Evolutionary conservation across 2,329 filamentous ascomycete species (phyloP).

Genomic region (Aotearoamyces nothofagi): DNA sequence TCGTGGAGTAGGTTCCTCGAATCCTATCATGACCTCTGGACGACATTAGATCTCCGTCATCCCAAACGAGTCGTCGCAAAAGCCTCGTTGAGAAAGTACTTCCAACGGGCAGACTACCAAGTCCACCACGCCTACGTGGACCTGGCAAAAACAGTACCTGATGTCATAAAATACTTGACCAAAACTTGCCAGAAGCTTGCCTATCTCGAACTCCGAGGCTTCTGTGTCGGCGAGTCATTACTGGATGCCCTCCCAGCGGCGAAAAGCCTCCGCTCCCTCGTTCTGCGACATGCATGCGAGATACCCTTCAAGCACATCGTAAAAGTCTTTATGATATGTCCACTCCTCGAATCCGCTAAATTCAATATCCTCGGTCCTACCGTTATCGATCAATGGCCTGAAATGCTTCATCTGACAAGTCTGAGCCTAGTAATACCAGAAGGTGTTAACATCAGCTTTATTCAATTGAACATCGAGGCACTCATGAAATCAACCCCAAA

Average conservation of each 20-base stretch:
- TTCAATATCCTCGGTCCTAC: too few species aligned
- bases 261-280: conserved; percentile 9
- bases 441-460: too few species aligned
- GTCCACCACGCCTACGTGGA: conserved; percentile 12
- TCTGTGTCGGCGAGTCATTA: conserved; percentile 13
- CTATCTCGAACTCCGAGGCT: conserved; percentile 11
- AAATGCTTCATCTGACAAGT: too few species aligned
- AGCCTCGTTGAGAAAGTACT: conserved; percentile 12
- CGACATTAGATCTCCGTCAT: conserved; percentile 13
- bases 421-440: too few species aligned
- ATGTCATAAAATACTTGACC: conserved; percentile 11
- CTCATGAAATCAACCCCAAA: not conserved
- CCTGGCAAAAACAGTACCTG: conserved; percentile 5
- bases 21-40: conserved; percentile 16
- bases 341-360: conserved; percentile 1
- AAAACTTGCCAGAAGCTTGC: conserved; percentile 13
- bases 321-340: conserved; percentile 1
- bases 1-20: conserved; percentile 17
- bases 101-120: conserved; percentile 16
- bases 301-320: too few species aligned
- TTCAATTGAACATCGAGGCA: too few species aligned
- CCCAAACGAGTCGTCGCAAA: conserved; percentile 7
- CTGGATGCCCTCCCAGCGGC: conserved; percentile 8
- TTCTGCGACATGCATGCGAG: conserved; percentile 6
- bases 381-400: too few species aligned